These are phyloP conservation scores for Colletotrichum sp. DNA, from an alignment of 2,329 filamentous ascomycete genomes.

Conservation along the genomic window DNA sequence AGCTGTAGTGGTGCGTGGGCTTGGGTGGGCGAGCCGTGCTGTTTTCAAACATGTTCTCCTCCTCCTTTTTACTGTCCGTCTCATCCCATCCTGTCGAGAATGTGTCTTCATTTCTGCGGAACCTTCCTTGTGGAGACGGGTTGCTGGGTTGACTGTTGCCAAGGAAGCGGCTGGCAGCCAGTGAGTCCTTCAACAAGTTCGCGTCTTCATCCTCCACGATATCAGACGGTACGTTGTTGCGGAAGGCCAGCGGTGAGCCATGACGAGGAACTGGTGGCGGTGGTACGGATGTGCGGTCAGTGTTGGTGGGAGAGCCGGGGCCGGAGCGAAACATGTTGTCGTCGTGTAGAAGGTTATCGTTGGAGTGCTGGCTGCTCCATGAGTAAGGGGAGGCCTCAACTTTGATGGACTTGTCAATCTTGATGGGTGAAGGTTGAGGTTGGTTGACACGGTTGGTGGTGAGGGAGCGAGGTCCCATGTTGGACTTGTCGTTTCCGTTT, in stretches of 20 bases:
- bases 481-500: slow-evolving; percentile 37
- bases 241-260: slow-evolving; percentile 31
- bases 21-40: slow-evolving; percentile 37
- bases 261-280: slow-evolving; percentile 48
- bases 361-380: slow-evolving; percentile 56
- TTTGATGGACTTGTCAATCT: slow-evolving; percentile 48
- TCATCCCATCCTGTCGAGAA: slow-evolving; percentile 32
- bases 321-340: slow-evolving; percentile 48
- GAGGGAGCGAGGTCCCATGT: slow-evolving; percentile 45
- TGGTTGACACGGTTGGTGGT: slow-evolving; percentile 51
- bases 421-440: slow-evolving; percentile 48
- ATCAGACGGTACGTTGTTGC: slow-evolving; percentile 39
- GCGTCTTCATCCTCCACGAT: slow-evolving; percentile 58
- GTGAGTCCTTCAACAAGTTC: slow-evolving; percentile 56
- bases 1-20: background rate
- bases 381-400: slow-evolving; percentile 53
- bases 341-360: slow-evolving; percentile 49
- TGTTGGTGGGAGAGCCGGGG: slow-evolving; percentile 32
- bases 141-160: slow-evolving; percentile 14
- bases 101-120: slow-evolving; percentile 46
- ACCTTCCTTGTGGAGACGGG: slow-evolving; percentile 29
- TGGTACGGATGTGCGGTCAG: slow-evolving; percentile 35
- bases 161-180: slow-evolving; percentile 54
- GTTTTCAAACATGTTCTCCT: slow-evolving; percentile 63
- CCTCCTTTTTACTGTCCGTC: slow-evolving; percentile 34